A percentile compares a stretch with the other conserved stretches of the same genome.
Evolutionary conservation across 768 basidiomycete genomes (phyloP).

Genomic region (Pisolithus sp.): DNA sequence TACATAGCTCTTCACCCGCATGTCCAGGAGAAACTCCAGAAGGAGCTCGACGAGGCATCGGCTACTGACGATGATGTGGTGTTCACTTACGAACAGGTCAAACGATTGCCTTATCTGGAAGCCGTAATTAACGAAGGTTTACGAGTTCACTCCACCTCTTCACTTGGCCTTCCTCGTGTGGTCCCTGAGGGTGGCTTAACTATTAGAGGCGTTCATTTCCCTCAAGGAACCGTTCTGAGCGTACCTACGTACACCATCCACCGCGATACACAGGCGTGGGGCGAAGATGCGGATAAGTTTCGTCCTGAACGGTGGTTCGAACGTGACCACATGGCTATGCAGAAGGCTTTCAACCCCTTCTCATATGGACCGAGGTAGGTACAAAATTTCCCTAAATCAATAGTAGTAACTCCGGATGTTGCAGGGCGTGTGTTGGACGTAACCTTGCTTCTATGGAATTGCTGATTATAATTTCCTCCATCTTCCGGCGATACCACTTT

Average conservation of each 20-base stretch:
- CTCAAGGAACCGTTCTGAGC: slow-evolving; percentile 68
- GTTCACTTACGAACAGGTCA: slow-evolving; percentile 60
- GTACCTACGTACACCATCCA: slow-evolving; percentile 84
- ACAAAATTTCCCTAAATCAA: slow-evolving; percentile 3
- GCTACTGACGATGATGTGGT: slow-evolving; percentile 55
- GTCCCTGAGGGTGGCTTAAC: slow-evolving; percentile 71
- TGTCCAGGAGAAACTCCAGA: slow-evolving; percentile 65
- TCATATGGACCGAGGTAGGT: slow-evolving; percentile 70
- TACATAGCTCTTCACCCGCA: slow-evolving; percentile 65
- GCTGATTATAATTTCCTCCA: slow-evolving; percentile 73
- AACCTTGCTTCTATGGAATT: slow-evolving; percentile 79
- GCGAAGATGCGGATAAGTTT: slow-evolving; percentile 65
- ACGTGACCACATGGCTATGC: slow-evolving; percentile 49
- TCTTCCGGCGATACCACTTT: slow-evolving; percentile 70
- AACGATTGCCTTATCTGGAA: slow-evolving; percentile 71
- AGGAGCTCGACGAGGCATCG: slow-evolving; percentile 61
- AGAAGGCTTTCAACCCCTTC: slow-evolving; percentile 80
- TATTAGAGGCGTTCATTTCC: slow-evolving; percentile 48
- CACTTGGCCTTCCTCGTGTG: slow-evolving; percentile 75
- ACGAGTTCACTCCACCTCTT: slow-evolving; percentile 78
- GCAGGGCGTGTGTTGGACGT: slow-evolving; percentile 76
- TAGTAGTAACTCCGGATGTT: not conserved
- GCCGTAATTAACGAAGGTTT: slow-evolving; percentile 86
- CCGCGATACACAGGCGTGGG: slow-evolving; percentile 67
- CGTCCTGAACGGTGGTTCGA: slow-evolving; percentile 87